phyloP scores from a whole-genome alignment of 805 yeast species.

The Isabelozyma heimii region DNA sequence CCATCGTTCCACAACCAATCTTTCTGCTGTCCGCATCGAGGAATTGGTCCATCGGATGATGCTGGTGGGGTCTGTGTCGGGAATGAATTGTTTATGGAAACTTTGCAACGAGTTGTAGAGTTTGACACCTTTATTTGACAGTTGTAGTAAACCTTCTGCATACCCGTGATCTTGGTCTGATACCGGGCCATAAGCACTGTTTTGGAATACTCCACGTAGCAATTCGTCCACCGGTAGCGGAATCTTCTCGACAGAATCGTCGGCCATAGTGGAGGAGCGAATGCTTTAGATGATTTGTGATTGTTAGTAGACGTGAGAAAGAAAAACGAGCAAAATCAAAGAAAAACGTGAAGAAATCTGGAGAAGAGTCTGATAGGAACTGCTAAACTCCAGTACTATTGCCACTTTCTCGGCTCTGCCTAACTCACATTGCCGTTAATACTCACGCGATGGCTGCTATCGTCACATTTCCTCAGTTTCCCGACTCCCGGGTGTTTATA shows the following conservation, averaged over 20 bases:
- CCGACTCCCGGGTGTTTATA: slow-evolving; percentile 32
- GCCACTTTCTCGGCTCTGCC: too few relatives aligned
- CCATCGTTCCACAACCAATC: slow-evolving; percentile 23
- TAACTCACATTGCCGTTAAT: too few relatives aligned
- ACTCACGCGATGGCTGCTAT: neutral
- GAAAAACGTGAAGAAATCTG: too few relatives aligned
- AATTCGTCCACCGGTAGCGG: slow-evolving; percentile 1
- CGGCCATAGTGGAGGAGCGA: neutral
- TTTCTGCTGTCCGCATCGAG: slow-evolving; percentile 17
- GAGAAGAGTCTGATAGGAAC: too few relatives aligned
- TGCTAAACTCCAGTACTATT: too few relatives aligned
- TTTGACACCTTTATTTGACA: slow-evolving; percentile 23
- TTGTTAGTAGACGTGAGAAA: too few relatives aligned
- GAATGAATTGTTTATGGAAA: slow-evolving; percentile 31
- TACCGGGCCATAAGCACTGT: neutral
- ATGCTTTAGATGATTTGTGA: too few relatives aligned
- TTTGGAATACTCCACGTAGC: slow-evolving; percentile 4
- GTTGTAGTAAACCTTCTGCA: slow-evolving; percentile 35
- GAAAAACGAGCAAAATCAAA: too few relatives aligned
- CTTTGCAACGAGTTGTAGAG: slow-evolving; percentile 33
- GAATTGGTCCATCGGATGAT: slow-evolving; percentile 33
- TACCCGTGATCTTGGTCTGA: slow-evolving; percentile 7
- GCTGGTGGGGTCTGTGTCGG: slow-evolving; percentile 6
- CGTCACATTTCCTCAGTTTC: slow-evolving; percentile 46
- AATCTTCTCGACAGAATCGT: neutral